Percentiles rank a stretch among this genome's conserved stretches.
Conservation (phyloP, 2,329 filamentous ascomycete genomes). For the Aspergillus pseudoterreus region DNA sequence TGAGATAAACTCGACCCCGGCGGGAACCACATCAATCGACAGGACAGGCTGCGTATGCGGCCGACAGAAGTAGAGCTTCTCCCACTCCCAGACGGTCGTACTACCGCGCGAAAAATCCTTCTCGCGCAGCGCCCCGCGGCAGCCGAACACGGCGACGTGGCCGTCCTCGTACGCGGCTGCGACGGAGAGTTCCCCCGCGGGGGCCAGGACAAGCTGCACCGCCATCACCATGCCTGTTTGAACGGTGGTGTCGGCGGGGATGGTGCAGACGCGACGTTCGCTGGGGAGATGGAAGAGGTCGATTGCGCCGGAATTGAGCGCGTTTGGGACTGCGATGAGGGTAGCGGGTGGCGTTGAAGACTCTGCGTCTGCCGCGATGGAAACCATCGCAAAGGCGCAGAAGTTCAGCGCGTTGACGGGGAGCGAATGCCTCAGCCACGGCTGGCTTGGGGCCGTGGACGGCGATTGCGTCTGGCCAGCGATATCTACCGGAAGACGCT, state of each 20-base stretch:
- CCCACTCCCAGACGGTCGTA: slow-evolving; percentile 41
- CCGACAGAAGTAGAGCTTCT: slow-evolving; percentile 60
- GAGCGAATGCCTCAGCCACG: slow-evolving; percentile 81
- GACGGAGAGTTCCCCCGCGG: slow-evolving; percentile 54
- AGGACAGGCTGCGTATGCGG: slow-evolving; percentile 77
- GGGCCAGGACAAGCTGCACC: slow-evolving; percentile 57
- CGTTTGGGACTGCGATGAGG: slow-evolving; percentile 77
- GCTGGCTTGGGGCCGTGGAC: slow-evolving; percentile 43
- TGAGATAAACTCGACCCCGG: slow-evolving; percentile 63
- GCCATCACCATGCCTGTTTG: slow-evolving; percentile 80
- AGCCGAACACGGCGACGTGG: slow-evolving; percentile 62
- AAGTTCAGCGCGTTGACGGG: slow-evolving; percentile 94
- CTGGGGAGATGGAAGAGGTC: slow-evolving; percentile 81
- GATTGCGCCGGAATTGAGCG: slow-evolving; percentile 68
- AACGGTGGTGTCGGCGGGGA: slow-evolving; percentile 44
- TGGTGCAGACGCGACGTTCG: slow-evolving; percentile 63
- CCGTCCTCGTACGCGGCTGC: slow-evolving; percentile 85
- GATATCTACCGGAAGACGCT: slow-evolving; percentile 65
- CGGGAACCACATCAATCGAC: slow-evolving; percentile 59
- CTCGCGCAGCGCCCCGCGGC: slow-evolving; percentile 38
- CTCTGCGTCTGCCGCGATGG: slow-evolving; percentile 10
- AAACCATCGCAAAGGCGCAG: slow-evolving; percentile 55
- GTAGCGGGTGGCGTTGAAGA: not conserved
- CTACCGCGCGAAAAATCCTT: slow-evolving; percentile 20
- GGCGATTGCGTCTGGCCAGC: slow-evolving; percentile 23